Percentiles rank a stretch among this genome's conserved stretches.
Conservation (phyloP, 2,329 filamentous ascomycete species). For the Chrysoporthe cubensis region DNA sequence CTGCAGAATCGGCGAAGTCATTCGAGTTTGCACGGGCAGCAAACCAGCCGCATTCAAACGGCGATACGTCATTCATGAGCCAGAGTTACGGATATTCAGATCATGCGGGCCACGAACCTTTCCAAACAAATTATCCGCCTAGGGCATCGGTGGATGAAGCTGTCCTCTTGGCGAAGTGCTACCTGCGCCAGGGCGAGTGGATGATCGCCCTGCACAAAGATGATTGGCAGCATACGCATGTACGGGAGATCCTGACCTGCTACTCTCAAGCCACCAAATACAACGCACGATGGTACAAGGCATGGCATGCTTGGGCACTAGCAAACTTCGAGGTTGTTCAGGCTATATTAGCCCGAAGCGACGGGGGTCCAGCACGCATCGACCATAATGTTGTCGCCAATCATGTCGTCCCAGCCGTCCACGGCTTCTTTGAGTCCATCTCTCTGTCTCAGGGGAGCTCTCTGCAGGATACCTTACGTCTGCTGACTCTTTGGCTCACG, state of each 20-base stretch:
- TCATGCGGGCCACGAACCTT: slow-evolving; percentile 45
- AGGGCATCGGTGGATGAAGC: slow-evolving; percentile 63
- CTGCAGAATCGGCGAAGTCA: slow-evolving; percentile 59
- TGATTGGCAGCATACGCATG: slow-evolving; percentile 85
- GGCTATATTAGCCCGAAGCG: slow-evolving; percentile 69
- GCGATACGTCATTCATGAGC: slow-evolving; percentile 44
- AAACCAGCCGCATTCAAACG: slow-evolving; percentile 51
- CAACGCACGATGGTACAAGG: slow-evolving; percentile 96
- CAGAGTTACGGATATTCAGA: slow-evolving; percentile 57
- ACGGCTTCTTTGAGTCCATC: slow-evolving; percentile 97
- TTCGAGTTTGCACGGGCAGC: slow-evolving; percentile 59
- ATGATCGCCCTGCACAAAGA: slow-evolving; percentile 82
- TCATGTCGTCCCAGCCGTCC: slow-evolving; percentile 91
- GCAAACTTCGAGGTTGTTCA: slow-evolving; percentile 99
- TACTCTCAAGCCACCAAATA: slow-evolving; percentile 92
- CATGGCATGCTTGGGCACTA: slow-evolving; percentile 98
- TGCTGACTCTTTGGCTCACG: slow-evolving; percentile 95
- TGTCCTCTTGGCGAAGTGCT: slow-evolving; percentile 88
- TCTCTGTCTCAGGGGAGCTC: slow-evolving; percentile 89
- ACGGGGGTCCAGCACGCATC: slow-evolving; percentile 50
- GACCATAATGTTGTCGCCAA: slow-evolving; percentile 75
- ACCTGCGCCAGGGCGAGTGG: slow-evolving; percentile 96
- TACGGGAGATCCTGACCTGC: slow-evolving; percentile 86
- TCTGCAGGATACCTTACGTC: slow-evolving; percentile 88
- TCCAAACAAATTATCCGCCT: slow-evolving; percentile 49